Evolutionary conservation across 1,284 basidiomycete genomes (phyloP), one percentile per base, ranked within the genome.

Genomic region (Ustilago bromivora): DNA sequence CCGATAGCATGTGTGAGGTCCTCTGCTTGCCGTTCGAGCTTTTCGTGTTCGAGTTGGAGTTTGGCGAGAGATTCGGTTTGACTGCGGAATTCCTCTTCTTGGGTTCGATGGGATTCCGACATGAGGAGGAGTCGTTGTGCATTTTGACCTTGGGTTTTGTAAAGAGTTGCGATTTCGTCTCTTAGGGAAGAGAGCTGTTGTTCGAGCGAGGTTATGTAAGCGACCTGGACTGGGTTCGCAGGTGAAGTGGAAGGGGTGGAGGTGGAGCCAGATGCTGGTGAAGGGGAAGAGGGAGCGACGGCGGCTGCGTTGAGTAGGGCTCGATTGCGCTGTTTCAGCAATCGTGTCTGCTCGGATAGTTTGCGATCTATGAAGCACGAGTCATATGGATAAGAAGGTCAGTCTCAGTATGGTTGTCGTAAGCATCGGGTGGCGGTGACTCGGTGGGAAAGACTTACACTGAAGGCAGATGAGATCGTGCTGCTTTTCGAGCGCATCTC

Each of bases 111-210:
- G 0, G 93, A 93, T 86, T 99, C 96, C 74, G 94, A 96, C 92
- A 98, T 94, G 8, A 93, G 90, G 15, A 99, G 89, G 13, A 96
- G 89, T 46, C 94, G 90, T 85, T 98, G 96, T 1, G 95, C 94
- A 86, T 97, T 97, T 87, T 96, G 94, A 0, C 94, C 93, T 84
- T 98, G 96, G 0, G 94, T 94, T 87, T 97, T 96, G 89, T 99
- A 99, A 2, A 97, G 91, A 7, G 92, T 93, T 3, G 95, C 93
- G 49, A 98, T 89, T 86, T 98, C 96, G 81, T 94, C 92, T 32
- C 95, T 91, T 54, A 96, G 89, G 7, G 93, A 91, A 3, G 94
- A 93, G 85, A 98, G 93, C 85, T 98, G 95, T 3, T 92, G 92
- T 87, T 98, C 95, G 59, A 98, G 91, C 15, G 96, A 96, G 1